A percentile compares a stretch with the other conserved stretches of the same genome.
phyloP scores from a whole-genome alignment of 108 stramenopile species.

The Cylindrotheca closterium region DNA sequence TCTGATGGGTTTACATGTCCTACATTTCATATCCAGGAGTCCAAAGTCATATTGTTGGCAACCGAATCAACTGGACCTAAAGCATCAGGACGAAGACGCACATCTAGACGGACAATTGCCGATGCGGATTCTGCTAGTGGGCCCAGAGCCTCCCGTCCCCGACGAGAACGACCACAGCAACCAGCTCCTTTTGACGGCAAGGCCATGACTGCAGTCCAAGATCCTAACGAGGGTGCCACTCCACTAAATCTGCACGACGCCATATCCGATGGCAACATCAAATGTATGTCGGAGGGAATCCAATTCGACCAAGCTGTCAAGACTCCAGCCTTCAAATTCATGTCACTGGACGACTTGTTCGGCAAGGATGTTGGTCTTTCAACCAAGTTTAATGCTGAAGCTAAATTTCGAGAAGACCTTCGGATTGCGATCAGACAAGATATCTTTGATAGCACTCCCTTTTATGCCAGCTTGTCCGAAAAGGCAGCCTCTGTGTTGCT shows the following conservation, averaged over 20 bases:
- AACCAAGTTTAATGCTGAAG: conserved; percentile 38
- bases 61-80: conserved; percentile 11
- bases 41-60: background rate
- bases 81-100: background rate
- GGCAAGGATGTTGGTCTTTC: conserved; percentile 13
- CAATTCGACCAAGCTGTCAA: conserved; percentile 6
- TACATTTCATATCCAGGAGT: background rate
- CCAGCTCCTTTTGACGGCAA: conserved; percentile 20
- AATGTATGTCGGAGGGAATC: conserved; percentile 13
- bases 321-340: conserved; percentile 27
- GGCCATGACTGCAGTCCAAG: conserved; percentile 22
- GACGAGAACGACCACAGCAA: background rate
- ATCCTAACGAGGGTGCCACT: conserved; percentile 45
- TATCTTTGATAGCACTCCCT: conserved; percentile 70
- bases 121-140: background rate
- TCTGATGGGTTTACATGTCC: background rate
- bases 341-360: conserved; percentile 58
- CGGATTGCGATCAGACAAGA: conserved; percentile 66
- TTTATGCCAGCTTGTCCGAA: conserved; percentile 56
- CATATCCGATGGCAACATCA: background rate
- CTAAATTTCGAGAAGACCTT: conserved; percentile 45
- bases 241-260: conserved; percentile 22
- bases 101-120: background rate
- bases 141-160: background rate
- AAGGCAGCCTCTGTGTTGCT: conserved; percentile 63